A percentile compares a stretch with the other conserved stretches of the same genome.
phyloP scores from a whole-genome alignment of 1,284 basidiomycete species.

The Singerocomus inundabilis region DNA sequence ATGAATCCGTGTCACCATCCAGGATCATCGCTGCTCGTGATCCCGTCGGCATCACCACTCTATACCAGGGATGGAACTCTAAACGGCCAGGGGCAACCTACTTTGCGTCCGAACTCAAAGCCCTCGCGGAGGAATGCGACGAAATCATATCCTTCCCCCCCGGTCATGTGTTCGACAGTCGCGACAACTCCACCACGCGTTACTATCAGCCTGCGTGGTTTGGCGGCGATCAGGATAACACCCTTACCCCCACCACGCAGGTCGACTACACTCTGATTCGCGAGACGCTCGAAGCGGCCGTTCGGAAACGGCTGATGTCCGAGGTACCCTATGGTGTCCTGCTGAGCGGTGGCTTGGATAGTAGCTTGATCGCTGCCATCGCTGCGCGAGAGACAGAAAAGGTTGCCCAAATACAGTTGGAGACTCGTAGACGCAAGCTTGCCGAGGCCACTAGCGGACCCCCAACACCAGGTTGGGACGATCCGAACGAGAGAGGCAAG shows the following conservation, averaged over 20 bases:
- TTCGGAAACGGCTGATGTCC: slow-evolving; percentile 96
- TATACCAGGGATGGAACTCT: slow-evolving; percentile 95
- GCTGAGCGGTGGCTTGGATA: slow-evolving; percentile 94
- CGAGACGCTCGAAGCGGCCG: slow-evolving; percentile 87
- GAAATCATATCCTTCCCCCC: slow-evolving; percentile 95
- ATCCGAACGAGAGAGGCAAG: slow-evolving; percentile 54
- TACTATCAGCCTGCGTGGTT: slow-evolving; percentile 91
- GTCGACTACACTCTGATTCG: slow-evolving; percentile 75
- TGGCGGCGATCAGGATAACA: slow-evolving; percentile 66
- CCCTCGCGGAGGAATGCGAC: slow-evolving; percentile 91
- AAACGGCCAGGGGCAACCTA: slow-evolving; percentile 82
- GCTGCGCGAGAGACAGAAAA: slow-evolving; percentile 98
- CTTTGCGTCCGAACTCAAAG: slow-evolving; percentile 97
- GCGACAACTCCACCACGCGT: slow-evolving; percentile 69
- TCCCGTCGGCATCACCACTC: slow-evolving; percentile 96
- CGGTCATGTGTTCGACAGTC: slow-evolving; percentile 91
- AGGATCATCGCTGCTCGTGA: slow-evolving; percentile 95
- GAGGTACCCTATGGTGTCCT: slow-evolving; percentile 99
- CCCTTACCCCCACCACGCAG: slow-evolving; percentile 57
- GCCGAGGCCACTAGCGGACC: slow-evolving; percentile 55
- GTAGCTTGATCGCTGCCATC: slow-evolving; percentile 93
- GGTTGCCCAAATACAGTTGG: slow-evolving; percentile 77
- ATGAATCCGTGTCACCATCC: slow-evolving; percentile 87
- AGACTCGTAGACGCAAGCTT: slow-evolving; percentile 60
- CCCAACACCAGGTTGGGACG: slow-evolving; percentile 48